Conservation (phyloP, 1,139 yeast genomes). For the Kodamaea arcana region DNA sequence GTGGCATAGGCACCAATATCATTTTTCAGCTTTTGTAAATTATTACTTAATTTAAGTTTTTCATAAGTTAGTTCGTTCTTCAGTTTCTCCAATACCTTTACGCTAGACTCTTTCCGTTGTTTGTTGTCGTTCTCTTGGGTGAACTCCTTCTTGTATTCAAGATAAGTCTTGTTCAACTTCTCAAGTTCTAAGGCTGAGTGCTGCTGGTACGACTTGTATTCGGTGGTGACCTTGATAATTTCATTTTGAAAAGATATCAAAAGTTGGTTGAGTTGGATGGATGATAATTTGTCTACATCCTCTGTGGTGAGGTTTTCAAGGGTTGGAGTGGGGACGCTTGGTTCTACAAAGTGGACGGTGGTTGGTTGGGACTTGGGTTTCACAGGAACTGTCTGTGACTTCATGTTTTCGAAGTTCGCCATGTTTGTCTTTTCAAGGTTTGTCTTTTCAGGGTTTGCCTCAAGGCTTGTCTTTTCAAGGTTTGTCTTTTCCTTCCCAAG, state of each 20-base stretch:
- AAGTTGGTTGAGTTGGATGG: slow-evolving; percentile 17
- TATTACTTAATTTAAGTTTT: slow-evolving; percentile 31
- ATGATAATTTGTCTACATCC: slow-evolving; percentile 7
- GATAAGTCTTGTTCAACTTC: slow-evolving; percentile 19
- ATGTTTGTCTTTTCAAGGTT: not conserved
- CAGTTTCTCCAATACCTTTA: slow-evolving; percentile 30
- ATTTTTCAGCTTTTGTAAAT: slow-evolving; percentile 22
- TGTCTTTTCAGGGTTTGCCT: too few relatives aligned
- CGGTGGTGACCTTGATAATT: slow-evolving; percentile 22
- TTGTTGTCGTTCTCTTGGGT: slow-evolving; percentile 31
- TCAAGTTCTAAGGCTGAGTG: slow-evolving; percentile 20
- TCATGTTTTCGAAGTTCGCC: not conserved
- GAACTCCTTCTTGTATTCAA: slow-evolving; percentile 22
- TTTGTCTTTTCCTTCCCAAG: too few relatives aligned
- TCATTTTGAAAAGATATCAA: slow-evolving; percentile 28
- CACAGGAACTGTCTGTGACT: too few relatives aligned
- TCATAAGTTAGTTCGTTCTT: slow-evolving; percentile 28
- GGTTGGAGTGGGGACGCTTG: slow-evolving; percentile 5
- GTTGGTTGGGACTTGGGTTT: not conserved
- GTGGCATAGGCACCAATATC: slow-evolving; percentile 16
- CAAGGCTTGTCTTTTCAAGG: too few relatives aligned
- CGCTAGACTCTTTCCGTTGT: slow-evolving; percentile 28
- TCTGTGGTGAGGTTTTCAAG: slow-evolving; percentile 8
- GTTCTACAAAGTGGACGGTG: not conserved
- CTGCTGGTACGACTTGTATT: slow-evolving; percentile 21